Evolutionary conservation across 257 asterid genomes (phyloP).

Genomic region (Schizonepeta tenuifolia): DNA sequence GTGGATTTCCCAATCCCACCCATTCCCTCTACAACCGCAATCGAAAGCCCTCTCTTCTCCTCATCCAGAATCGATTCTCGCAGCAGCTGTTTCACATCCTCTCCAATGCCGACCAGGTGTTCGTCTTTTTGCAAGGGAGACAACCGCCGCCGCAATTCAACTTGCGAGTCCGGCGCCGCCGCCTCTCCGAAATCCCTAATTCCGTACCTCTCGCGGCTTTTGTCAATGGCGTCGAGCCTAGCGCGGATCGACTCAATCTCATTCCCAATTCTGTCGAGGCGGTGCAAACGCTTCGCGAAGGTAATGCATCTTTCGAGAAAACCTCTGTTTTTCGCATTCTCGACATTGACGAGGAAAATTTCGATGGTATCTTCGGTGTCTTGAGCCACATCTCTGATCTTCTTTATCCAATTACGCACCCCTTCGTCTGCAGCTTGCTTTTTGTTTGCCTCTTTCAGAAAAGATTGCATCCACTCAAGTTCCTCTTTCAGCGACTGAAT

Average conservation of each 20-base stretch:
- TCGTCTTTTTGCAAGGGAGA: not conserved
- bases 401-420: not conserved
- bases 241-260: not conserved
- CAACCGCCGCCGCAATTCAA: not conserved
- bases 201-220: not conserved
- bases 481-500: not conserved
- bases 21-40: slow-evolving; percentile 31
- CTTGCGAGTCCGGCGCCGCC: not conserved
- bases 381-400: not conserved
- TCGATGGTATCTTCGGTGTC: slow-evolving; percentile 11
- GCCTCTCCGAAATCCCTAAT: not conserved
- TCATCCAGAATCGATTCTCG: slow-evolving; percentile 7
- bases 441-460: not conserved
- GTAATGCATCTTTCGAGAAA: too few species aligned
- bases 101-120: slow-evolving; percentile 26
- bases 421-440: slow-evolving; percentile 1
- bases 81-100: slow-evolving; percentile 11
- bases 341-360: not conserved
- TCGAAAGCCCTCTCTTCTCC: not conserved
- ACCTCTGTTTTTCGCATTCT: not conserved
- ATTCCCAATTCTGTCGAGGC: not conserved
- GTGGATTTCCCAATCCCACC: slow-evolving; percentile 32
- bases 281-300: not conserved
- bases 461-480: slow-evolving; percentile 1
- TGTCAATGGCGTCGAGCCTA: not conserved